These are phyloP conservation scores for carrot (Daucus carota) DNA, from an alignment of 129 eudicot genomes.

Conservation along the genomic window DH1_v3.0 NC_030383.2:49964501-49965000, in stretches of 20 bases:
- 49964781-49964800: neutral
- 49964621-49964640: slow-evolving; percentile 17
- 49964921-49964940: slow-evolving; percentile 9
- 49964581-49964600: slow-evolving; percentile 45
- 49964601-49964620: slow-evolving; percentile 31
- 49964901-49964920: slow-evolving; percentile 1
- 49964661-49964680: slow-evolving; percentile 25
- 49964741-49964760: neutral
- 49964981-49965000: neutral
- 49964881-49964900: neutral
- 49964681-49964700: slow-evolving; percentile 11
- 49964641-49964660: slow-evolving; percentile 14
- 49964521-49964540: slow-evolving; percentile 16
- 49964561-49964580: slow-evolving; percentile 26
- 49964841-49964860: neutral
- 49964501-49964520: slow-evolving; percentile 21
- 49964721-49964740: neutral
- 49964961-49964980: neutral
- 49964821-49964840: slow-evolving; percentile 3
- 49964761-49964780: neutral
- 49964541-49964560: slow-evolving; percentile 4
- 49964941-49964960: neutral
- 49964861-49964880: neutral
- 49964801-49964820: slow-evolving; percentile 2
- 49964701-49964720: neutral